Percentiles rank a stretch among this genome's conserved stretches.
Evolutionary conservation across 2,329 filamentous ascomycete species (phyloP).

Genomic region (Xylaria sp.): DNA sequence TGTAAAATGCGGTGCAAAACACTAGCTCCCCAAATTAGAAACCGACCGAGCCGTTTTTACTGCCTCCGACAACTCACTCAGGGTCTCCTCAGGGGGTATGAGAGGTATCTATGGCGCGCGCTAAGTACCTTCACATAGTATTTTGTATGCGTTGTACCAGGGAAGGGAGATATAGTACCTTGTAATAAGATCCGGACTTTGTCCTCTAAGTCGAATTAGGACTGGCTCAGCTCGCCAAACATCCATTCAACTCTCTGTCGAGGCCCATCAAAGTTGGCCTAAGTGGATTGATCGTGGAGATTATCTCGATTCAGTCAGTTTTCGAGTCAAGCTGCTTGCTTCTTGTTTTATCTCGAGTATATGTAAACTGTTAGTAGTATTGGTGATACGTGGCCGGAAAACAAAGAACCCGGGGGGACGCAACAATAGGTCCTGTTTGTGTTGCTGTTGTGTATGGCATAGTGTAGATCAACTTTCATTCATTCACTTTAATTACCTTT

Average conservation of each 20-base stretch:
- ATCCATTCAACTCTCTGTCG: neutral
- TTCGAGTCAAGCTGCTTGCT: neutral
- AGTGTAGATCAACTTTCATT: neutral
- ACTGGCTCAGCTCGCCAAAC: constrained; percentile 3
- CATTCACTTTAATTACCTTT: constrained; percentile 29
- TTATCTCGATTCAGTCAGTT: neutral
- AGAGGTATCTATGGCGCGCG: neutral
- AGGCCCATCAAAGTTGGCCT: neutral
- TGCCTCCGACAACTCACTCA: neutral
- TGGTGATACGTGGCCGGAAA: neutral
- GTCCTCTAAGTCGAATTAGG: constrained; percentile 2
- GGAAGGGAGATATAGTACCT: neutral
- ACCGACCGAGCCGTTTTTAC: constrained; percentile 15
- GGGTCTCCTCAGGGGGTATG: constrained; percentile 1
- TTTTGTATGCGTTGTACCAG: neutral
- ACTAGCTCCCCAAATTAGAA: constrained; percentile 33
- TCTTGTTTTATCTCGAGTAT: neutral
- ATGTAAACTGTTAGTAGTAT: neutral
- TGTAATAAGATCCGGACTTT: constrained; percentile 1
- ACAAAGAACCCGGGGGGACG: neutral
- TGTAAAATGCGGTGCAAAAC: constrained; percentile 19
- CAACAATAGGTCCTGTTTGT: neutral
- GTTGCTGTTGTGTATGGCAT: neutral
- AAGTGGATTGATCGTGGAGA: neutral
- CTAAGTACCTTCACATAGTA: neutral